phyloP scores from a whole-genome alignment of 2,329 filamentous ascomycete genomes.

The Biscogniauxia marginata region DNA sequence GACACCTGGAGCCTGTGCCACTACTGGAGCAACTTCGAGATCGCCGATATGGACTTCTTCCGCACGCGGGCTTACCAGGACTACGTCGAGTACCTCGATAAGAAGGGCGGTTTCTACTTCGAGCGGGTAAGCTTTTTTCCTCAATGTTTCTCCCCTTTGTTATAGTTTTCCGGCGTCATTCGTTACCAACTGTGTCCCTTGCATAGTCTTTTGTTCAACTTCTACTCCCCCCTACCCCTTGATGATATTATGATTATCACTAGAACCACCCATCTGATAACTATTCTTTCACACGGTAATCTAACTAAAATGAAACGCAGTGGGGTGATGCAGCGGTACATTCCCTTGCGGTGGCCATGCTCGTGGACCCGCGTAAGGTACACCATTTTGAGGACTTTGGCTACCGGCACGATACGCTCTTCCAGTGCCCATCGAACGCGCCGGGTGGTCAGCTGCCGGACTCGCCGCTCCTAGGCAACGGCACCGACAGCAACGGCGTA shows the following conservation, averaged over 20 bases:
- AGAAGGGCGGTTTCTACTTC: conserved; percentile 42
- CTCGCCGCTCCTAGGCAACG: conserved; percentile 31
- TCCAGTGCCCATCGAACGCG: conserved; percentile 37
- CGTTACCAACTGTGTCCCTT: too few relatives aligned
- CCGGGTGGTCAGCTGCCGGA: conserved; percentile 35
- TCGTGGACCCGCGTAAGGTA: conserved; percentile 38
- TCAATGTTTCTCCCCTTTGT: not conserved
- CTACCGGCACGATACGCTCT: conserved; percentile 39
- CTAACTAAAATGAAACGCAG: conserved; percentile 21
- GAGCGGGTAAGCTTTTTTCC: conserved; percentile 36
- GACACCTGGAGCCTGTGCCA: conserved; percentile 46
- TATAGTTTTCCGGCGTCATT: not conserved
- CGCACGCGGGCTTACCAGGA: conserved; percentile 40
- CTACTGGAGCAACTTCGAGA: conserved; percentile 50
- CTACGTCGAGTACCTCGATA: conserved; percentile 41
- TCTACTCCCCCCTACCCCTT: not conserved
- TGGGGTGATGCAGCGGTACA: conserved; percentile 47
- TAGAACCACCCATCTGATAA: not conserved
- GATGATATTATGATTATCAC: not conserved
- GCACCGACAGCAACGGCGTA: not conserved
- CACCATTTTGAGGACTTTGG: conserved; percentile 46
- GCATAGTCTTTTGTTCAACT: not conserved
- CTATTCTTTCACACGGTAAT: too few relatives aligned
- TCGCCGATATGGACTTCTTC: conserved; percentile 46
- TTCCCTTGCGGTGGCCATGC: conserved; percentile 42